Conservation (phyloP, 768 basidiomycete species). For the Trametes sanguinea region DNA sequence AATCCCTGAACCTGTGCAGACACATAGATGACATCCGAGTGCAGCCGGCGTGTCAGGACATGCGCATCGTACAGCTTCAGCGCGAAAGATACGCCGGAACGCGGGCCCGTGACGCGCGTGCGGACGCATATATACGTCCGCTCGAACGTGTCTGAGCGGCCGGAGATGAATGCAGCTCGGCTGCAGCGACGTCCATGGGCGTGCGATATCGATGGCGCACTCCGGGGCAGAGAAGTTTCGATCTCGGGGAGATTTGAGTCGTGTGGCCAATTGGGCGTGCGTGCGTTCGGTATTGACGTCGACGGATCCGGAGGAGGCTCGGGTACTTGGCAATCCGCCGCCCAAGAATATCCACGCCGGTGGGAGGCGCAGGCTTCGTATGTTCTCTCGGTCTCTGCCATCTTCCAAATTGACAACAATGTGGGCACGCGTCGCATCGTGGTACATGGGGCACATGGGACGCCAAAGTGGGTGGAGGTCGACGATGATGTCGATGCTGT, state of each 20-base stretch:
- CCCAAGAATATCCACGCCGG: background rate
- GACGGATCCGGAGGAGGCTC: background rate
- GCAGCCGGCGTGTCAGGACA: background rate
- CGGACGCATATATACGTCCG: background rate
- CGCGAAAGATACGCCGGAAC: background rate
- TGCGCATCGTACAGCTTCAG: background rate
- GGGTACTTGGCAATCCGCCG: background rate
- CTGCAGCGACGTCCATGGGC: no score
- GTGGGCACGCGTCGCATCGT: background rate
- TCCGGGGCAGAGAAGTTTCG: no score
- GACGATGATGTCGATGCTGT: conserved; percentile 2
- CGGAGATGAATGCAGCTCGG: background rate
- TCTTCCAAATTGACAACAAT: background rate
- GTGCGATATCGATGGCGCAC: no score
- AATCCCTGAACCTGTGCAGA: background rate
- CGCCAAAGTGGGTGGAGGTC: background rate
- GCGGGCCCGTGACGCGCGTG: background rate
- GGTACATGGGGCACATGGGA: background rate
- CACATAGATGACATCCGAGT: background rate
- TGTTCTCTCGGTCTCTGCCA: background rate
- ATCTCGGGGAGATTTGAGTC: no score
- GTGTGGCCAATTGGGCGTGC: no score
- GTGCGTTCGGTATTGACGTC: no score
- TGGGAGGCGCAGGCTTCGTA: background rate
- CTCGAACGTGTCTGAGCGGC: background rate